phyloP scores from a whole-genome alignment of 2,329 filamentous ascomycete species.

The Amylocarpus encephaloides region DNA sequence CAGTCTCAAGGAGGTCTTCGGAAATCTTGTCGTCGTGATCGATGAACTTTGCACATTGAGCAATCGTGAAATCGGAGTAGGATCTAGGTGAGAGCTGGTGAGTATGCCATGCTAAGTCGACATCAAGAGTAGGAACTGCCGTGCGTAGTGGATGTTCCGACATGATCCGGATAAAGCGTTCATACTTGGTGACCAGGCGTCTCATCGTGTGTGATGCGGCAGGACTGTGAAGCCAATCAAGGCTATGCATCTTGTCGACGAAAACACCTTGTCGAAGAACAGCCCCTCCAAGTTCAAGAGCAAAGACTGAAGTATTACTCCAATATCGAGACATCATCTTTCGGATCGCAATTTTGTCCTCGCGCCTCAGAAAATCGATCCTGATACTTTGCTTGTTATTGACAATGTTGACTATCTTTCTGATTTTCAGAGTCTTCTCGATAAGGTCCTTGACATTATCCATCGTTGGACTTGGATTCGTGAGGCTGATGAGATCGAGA shows the following conservation, averaged over 20 bases:
- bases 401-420: slow-evolving; percentile 35
- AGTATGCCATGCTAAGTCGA: slow-evolving; percentile 75
- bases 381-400: slow-evolving; percentile 29
- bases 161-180: slow-evolving; percentile 58
- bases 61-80: slow-evolving; percentile 55
- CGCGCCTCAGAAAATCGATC: slow-evolving; percentile 19
- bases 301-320: slow-evolving; percentile 59
- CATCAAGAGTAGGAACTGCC: slow-evolving; percentile 65
- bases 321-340: slow-evolving; percentile 68
- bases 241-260: slow-evolving; percentile 65
- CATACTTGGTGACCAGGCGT: slow-evolving; percentile 58
- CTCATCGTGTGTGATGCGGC: slow-evolving; percentile 55
- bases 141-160: slow-evolving; percentile 38
- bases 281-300: slow-evolving; percentile 58
- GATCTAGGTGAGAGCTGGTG: slow-evolving; percentile 58
- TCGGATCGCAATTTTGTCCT: slow-evolving; percentile 43
- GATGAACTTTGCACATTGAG: slow-evolving; percentile 51
- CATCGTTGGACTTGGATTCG: slow-evolving; percentile 38
- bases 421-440: slow-evolving; percentile 39
- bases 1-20: slow-evolving; percentile 54
- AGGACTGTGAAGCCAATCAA: slow-evolving; percentile 75
- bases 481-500: slow-evolving; percentile 33
- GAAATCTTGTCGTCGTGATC: slow-evolving; percentile 83
- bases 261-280: slow-evolving; percentile 62
- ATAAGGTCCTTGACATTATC: slow-evolving; percentile 45